These are phyloP conservation scores for Tylopilus subfusipes DNA, from an alignment of 768 basidiomycete species.

Conservation along the genomic window DNA sequence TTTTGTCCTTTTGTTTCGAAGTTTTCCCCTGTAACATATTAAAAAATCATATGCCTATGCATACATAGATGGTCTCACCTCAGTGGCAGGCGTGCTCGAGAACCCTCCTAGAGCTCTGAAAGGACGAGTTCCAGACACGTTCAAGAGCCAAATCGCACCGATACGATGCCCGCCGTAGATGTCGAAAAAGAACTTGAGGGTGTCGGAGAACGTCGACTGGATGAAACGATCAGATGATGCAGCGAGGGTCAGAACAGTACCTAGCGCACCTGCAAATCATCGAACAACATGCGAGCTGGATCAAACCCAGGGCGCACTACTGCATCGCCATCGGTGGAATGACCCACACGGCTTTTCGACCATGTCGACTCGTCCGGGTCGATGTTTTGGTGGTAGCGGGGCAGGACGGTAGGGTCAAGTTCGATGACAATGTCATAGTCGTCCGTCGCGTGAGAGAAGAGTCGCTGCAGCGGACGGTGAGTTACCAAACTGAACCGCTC, in stretches of 20 bases:
- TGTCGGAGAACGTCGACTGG: constrained; percentile 70
- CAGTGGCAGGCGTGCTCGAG: constrained; percentile 55
- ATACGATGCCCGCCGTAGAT: constrained; percentile 72
- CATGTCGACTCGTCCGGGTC: constrained; percentile 47
- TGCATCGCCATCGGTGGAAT: constrained; percentile 31
- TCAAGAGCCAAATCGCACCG: constrained; percentile 86
- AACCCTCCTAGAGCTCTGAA: constrained; percentile 85
- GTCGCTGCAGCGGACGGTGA: constrained; percentile 43
- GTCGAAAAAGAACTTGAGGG: constrained; percentile 83
- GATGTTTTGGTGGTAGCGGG: constrained; percentile 75
- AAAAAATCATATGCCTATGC: not conserved
- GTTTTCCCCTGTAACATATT: constrained; percentile 24
- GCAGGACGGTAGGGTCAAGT: constrained; percentile 58
- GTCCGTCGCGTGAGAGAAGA: constrained; percentile 79
- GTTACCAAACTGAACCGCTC: not conserved
- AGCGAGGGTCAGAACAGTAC: not conserved
- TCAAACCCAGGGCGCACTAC: constrained; percentile 69
- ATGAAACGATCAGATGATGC: constrained; percentile 3
- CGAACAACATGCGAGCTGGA: constrained; percentile 62
- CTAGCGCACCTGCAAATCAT: constrained; percentile 67
- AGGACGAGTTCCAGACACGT: constrained; percentile 48
- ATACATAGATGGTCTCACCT: constrained; percentile 24
- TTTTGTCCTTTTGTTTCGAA: constrained; percentile 47
- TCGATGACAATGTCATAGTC: constrained; percentile 87
- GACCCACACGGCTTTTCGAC: constrained; percentile 30